Conservation (phyloP, 768 basidiomycete species). For the Lactarius akahatsu region DNA sequence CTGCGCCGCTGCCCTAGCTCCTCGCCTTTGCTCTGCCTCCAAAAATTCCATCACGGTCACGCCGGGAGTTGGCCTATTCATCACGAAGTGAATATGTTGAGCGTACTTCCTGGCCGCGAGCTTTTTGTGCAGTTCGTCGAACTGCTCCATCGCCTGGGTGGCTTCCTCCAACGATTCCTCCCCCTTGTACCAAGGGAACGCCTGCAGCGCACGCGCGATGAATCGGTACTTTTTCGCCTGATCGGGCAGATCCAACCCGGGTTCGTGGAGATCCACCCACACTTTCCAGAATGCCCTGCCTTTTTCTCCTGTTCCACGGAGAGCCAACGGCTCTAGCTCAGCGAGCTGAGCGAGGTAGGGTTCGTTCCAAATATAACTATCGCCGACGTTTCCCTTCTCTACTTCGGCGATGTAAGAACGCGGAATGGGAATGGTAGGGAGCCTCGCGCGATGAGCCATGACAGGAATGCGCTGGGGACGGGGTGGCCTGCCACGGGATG, state of each 20-base stretch:
- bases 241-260: conserved; percentile 1
- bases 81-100: not conserved
- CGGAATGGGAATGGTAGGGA: not conserved
- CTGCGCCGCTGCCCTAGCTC: not conserved
- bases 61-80: not conserved
- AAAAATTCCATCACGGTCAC: not conserved
- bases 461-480: not conserved
- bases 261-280: conserved; percentile 7
- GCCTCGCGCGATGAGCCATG: not conserved
- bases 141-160: not conserved
- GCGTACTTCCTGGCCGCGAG: not conserved
- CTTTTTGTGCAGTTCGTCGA: not conserved
- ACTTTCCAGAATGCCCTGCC: conserved; percentile 2
- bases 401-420: conserved; percentile 1
- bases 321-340: not conserved
- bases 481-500: not conserved
- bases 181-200: conserved; percentile 7
- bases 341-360: not conserved
- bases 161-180: conserved; percentile 7
- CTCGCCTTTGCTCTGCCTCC: not conserved
- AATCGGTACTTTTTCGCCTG: not conserved
- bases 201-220: not conserved
- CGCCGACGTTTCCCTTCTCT: not conserved
- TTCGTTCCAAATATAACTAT: not conserved
- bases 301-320: not conserved